Percentiles rank a stretch among this genome's conserved stretches.
These are phyloP conservation scores for Backusella circina DNA, from an alignment of 192 early-diverging fungal genomes.

Conservation along the genomic window DNA sequence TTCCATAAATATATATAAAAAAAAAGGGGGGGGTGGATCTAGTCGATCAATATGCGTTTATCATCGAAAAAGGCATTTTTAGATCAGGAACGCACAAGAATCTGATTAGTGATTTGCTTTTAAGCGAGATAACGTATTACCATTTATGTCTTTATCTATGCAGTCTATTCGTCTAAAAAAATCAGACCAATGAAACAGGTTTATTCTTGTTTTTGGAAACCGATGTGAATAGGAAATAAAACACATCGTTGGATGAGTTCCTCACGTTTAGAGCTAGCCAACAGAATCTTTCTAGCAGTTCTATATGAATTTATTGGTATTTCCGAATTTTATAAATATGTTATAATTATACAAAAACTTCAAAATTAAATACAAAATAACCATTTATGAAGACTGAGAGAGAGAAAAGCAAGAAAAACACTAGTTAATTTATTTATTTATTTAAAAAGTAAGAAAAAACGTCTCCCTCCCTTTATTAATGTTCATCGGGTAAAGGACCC, in stretches of 20 bases:
- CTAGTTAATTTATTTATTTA: neutral
- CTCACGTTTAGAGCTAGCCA: neutral
- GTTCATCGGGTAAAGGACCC: constrained; percentile 8
- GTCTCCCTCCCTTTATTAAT: neutral
- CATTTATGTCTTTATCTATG: neutral
- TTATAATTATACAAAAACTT: neutral
- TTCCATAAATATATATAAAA: neutral
- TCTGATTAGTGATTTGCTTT: too few species aligned
- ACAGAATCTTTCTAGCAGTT: neutral
- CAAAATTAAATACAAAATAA: too few species aligned
- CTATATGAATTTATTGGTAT: too few species aligned
- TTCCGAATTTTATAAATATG: neutral
- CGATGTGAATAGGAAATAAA: neutral
- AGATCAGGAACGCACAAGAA: too few species aligned
- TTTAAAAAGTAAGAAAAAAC: too few species aligned
- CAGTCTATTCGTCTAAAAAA: neutral
- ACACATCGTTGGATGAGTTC: neutral
- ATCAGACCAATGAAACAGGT: neutral
- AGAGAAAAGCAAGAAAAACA: neutral
- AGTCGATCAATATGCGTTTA: neutral
- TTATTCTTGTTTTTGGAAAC: neutral
- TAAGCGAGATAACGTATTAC: neutral
- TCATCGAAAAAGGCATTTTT: neutral
- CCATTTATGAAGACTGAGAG: neutral
- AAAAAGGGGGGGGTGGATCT: neutral